Evolutionary conservation across 2,329 filamentous ascomycete species (phyloP).

Genomic region (Apiospora sp.): DNA sequence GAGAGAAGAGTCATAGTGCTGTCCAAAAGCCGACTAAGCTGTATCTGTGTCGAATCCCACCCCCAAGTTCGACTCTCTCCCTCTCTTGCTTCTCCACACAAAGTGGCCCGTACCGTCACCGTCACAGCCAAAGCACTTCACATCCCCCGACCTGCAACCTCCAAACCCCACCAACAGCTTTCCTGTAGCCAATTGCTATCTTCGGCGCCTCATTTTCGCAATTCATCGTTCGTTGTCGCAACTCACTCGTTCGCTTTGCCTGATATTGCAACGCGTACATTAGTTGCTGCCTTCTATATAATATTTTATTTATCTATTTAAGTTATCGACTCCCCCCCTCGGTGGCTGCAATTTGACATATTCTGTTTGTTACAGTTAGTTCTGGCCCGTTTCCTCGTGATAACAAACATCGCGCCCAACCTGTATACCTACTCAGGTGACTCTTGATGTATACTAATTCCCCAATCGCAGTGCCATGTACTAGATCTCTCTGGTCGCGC

Average conservation of each 20-base stretch:
- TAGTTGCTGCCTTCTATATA: conserved; percentile 34
- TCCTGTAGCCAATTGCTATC: conserved; percentile 38
- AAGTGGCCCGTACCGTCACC: conserved; percentile 27
- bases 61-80: neutral
- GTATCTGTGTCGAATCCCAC: neutral
- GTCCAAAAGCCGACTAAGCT: neutral
- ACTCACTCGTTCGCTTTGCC: conserved; percentile 36
- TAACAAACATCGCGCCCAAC: conserved; percentile 8
- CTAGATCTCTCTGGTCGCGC: conserved; percentile 44
- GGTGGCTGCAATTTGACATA: conserved; percentile 22
- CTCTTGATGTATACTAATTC: conserved; percentile 33
- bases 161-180: conserved; percentile 34
- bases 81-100: conserved; percentile 3
- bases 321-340: conserved; percentile 22
- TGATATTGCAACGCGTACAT: conserved; percentile 30
- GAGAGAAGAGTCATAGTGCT: conserved; percentile 3
- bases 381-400: conserved; percentile 32
- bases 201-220: conserved; percentile 43
- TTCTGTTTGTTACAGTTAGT: conserved; percentile 36
- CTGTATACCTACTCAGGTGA: neutral
- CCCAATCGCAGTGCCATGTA: conserved; percentile 46
- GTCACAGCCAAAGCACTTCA: conserved; percentile 24
- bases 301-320: conserved; percentile 34
- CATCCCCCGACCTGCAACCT: conserved; percentile 19
- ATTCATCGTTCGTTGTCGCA: conserved; percentile 35